Evolutionary conservation across 2,329 filamentous ascomycete genomes (phyloP), one percentile per base, ranked within the genome.

Genomic region (Monilinia polystroma): DNA sequence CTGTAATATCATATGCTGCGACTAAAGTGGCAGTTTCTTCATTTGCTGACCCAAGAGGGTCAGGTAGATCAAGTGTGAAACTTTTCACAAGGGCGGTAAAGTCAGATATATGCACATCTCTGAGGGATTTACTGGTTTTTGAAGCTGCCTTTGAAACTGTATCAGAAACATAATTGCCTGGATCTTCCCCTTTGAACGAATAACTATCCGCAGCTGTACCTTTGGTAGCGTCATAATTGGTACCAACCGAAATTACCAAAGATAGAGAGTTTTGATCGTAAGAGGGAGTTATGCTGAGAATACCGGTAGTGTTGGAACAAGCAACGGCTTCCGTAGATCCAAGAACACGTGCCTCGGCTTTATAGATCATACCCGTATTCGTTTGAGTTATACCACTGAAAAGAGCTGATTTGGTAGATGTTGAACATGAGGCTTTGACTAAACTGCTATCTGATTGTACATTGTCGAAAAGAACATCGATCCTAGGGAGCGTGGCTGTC

Each of bases 151-250:
- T 66, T 0, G 78, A 78, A 1, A 75, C 71, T 1, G 70, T 66
- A 45, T 80, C 75, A 4, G 58, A 38, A 0, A 85, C 78, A 2
- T 74, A 66, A 0, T 73, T 55, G 0, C 71, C 76, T 1, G 84
- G 83, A 66, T 85, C 80, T 1, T 73, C 73, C 2, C 83, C 83
- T 47, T 76, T 78, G 73, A 84, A 86, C 0, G 81, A 82, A 72
- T 79, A 85, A 14, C 75, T 72, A 66, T 71, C 72, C 20, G 76
- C 76, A 0, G 77, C 74, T 57, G 79, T 83, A 1, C 84, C 84
- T 45, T 81, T 80, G 4, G 76, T 80, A 64, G 81, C 75, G 58
- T 85, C 82, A 64, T 83, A 86, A 67, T 85, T 78, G 1, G 83
- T 84, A 8, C 75, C 77, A 1, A 78, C 80, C 6, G 79, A 78